These are phyloP conservation scores for Hirschioporus abietinus DNA, from an alignment of 768 basidiomycete species.

Conservation along the genomic window DNA sequence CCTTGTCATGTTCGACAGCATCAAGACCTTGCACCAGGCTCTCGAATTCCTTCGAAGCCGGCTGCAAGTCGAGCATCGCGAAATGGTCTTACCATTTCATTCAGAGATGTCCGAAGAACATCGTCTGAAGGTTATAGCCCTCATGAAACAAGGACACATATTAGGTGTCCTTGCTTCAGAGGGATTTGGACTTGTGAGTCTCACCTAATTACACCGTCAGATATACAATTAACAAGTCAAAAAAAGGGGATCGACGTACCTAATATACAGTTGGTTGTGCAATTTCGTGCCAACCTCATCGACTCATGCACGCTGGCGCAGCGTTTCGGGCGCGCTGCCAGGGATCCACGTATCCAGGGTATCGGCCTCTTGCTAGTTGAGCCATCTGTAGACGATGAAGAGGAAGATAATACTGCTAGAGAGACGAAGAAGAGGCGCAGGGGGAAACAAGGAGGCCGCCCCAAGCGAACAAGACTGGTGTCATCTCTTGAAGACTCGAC, in stretches of 20 bases:
- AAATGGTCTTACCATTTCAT: constrained; percentile 22
- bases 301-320: constrained; percentile 25
- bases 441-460: constrained; percentile 5
- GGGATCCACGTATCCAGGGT: constrained; percentile 9
- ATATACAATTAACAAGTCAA: background rate
- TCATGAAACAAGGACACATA: constrained; percentile 14
- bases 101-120: constrained; percentile 9
- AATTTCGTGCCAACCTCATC: constrained; percentile 24
- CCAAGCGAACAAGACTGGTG: constrained; percentile 3
- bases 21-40: constrained; percentile 13
- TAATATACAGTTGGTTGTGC: constrained; percentile 30
- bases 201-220: constrained; percentile 5
- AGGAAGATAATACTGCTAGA: background rate
- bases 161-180: constrained; percentile 27
- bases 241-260: constrained; percentile 31
- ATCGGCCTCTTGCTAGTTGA: background rate
- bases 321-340: constrained; percentile 26
- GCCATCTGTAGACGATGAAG: background rate
- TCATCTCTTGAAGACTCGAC: too few relatives aligned
- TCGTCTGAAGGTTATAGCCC: constrained; percentile 14
- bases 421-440: background rate
- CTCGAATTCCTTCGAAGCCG: constrained; percentile 13
- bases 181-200: constrained; percentile 32
- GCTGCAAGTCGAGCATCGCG: constrained; percentile 3
- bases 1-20: constrained; percentile 26